phyloP scores from a whole-genome alignment of 225 moss, liverwort and hornwort genomes.

The Thuidium tamariscinum region DNA sequence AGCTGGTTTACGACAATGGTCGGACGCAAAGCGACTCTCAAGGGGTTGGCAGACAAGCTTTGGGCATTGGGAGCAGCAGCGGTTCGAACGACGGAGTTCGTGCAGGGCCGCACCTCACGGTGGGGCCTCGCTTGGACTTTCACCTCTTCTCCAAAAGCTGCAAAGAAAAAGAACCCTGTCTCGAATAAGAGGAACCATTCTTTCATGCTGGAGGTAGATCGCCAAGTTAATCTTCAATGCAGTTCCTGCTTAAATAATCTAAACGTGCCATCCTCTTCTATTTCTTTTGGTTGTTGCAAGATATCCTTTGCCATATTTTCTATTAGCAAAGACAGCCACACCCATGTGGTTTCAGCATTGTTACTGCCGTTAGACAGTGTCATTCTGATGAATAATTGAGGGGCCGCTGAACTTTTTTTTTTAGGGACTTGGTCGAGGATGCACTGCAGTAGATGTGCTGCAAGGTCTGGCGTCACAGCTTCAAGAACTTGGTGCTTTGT shows the following conservation, averaged over 20 bases:
- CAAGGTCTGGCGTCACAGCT: slow-evolving; percentile 59
- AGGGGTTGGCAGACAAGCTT: slow-evolving; percentile 48
- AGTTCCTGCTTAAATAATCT: neutral
- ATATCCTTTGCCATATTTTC: neutral
- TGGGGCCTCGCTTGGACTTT: slow-evolving; percentile 99
- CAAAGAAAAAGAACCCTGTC: slow-evolving; percentile 6
- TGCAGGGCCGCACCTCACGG: slow-evolving; percentile 87
- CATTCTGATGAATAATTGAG: neutral
- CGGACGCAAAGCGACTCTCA: slow-evolving; percentile 88
- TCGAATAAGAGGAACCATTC: slow-evolving; percentile 48
- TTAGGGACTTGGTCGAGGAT: slow-evolving; percentile 67
- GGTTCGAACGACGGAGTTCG: slow-evolving; percentile 91
- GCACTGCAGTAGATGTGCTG: slow-evolving; percentile 58
- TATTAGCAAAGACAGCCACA: neutral
- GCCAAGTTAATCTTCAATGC: neutral
- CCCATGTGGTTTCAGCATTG: neutral
- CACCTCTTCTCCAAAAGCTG: slow-evolving; percentile 22
- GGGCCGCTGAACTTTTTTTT: neutral
- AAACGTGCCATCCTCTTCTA: neutral
- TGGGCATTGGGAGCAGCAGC: slow-evolving; percentile 68
- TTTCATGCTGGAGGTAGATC: slow-evolving; percentile 80
- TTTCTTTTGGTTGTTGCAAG: neutral
- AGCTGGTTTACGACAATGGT: slow-evolving; percentile 99
- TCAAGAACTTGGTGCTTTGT: slow-evolving; percentile 41
- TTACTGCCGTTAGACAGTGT: neutral